These are phyloP conservation scores for Phyllosticta citriasiana DNA, from an alignment of 2,329 filamentous ascomycete species.

Conservation along the genomic window DNA sequence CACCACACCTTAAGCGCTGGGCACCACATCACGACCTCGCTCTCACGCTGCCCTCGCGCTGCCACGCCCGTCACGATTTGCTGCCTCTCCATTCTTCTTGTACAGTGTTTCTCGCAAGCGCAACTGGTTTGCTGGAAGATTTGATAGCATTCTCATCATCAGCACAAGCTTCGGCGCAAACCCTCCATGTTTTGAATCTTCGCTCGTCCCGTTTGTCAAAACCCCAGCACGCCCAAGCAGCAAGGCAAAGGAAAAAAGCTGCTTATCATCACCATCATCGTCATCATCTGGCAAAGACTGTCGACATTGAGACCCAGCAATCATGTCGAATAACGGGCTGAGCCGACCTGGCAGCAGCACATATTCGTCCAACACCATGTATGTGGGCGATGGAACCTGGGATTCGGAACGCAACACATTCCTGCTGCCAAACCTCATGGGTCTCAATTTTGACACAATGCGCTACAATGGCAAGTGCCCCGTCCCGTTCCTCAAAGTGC, in stretches of 20 bases:
- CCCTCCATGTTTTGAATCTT: neutral
- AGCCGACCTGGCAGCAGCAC: conserved; percentile 62
- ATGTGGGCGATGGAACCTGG: conserved; percentile 76
- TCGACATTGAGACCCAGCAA: neutral
- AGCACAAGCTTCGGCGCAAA: neutral
- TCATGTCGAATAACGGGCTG: conserved; percentile 50
- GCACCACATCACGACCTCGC: neutral
- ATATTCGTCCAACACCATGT: conserved; percentile 65
- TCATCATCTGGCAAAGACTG: neutral
- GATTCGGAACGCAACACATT: conserved; percentile 68
- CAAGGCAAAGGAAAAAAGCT: neutral
- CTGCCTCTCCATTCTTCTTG: neutral
- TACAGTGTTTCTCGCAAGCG: neutral
- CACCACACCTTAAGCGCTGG: neutral
- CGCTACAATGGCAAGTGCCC: conserved; percentile 62
- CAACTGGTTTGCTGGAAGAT: neutral
- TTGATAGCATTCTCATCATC: neutral
- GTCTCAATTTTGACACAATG: conserved; percentile 72
- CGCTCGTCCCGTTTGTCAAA: neutral
- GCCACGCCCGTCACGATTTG: conserved; percentile 4
- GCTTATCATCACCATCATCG: neutral
- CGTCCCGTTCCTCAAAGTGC: neutral
- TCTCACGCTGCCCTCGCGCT: neutral
- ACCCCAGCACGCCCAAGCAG: neutral
- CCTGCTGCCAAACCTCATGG: conserved; percentile 65